phyloP scores from a whole-genome alignment of 495 filamentous ascomycete species.

The Trichoderma orchidacearum region DNA sequence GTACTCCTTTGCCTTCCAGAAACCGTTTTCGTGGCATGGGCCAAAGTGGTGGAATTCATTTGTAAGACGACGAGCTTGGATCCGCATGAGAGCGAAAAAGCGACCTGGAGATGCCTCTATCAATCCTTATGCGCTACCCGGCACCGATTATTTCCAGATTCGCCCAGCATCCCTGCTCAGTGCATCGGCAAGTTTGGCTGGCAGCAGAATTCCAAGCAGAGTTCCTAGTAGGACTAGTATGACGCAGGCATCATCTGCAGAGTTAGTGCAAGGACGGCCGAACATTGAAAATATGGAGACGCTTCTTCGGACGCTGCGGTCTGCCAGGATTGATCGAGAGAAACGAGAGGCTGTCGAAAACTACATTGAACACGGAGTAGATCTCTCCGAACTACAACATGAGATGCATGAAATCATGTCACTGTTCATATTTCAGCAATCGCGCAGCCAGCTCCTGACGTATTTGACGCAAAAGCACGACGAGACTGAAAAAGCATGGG shows the following conservation, averaged over 20 bases:
- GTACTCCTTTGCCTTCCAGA: conserved; percentile 77
- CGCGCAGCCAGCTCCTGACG: conserved; percentile 60
- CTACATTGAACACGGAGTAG: conserved; percentile 71
- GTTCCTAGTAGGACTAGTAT: conserved; percentile 11
- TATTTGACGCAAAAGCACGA: conserved; percentile 51
- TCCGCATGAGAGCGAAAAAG: conserved; percentile 64
- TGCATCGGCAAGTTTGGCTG: conserved; percentile 13
- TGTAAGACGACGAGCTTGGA: conserved; percentile 79
- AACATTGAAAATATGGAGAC: conserved; percentile 53
- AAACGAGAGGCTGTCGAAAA: conserved; percentile 67
- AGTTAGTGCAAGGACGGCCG: conserved; percentile 3
- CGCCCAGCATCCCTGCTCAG: conserved; percentile 27
- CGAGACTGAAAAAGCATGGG: conserved; percentile 22
- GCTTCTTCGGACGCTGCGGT: conserved; percentile 50
- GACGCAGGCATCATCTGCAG: conserved; percentile 5
- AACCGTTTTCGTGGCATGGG: conserved; percentile 76
- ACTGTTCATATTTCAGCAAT: conserved; percentile 78
- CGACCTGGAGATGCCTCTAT: conserved; percentile 16
- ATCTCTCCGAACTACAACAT: conserved; percentile 62
- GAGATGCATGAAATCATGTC: conserved; percentile 77
- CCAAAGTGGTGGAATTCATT: conserved; percentile 87
- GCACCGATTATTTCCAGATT: conserved; percentile 79
- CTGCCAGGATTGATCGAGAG: conserved; percentile 71
- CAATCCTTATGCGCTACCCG: conserved; percentile 47
- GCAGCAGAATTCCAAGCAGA: conserved; percentile 4